phyloP scores from a whole-genome alignment of 139 green algal species.

The Chlorella sp. region DNA sequence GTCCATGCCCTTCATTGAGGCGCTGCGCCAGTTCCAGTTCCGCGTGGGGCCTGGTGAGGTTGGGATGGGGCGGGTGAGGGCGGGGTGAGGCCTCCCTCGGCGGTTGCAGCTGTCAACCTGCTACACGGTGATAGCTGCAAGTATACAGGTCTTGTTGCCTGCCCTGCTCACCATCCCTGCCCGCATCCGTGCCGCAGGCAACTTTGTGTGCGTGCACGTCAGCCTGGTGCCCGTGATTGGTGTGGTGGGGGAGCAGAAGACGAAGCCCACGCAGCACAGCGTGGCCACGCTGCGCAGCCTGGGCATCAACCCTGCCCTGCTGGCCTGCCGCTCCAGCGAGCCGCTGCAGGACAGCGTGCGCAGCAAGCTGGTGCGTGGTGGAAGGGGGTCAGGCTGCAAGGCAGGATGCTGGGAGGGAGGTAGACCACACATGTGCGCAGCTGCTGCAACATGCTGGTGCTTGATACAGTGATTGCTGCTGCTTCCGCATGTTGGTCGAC shows the following conservation, averaged over 20 bases:
- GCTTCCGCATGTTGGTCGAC: too few relatives aligned
- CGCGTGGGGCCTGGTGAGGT: slow-evolving; percentile 74
- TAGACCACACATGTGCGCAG: too few relatives aligned
- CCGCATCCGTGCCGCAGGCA: slow-evolving; percentile 3
- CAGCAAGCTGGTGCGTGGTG: slow-evolving; percentile 87
- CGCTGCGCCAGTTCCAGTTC: slow-evolving; percentile 88
- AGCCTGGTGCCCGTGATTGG: slow-evolving; percentile 97
- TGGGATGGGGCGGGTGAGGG: too few relatives aligned
- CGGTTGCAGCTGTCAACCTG: too few relatives aligned
- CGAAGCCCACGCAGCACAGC: slow-evolving; percentile 99
- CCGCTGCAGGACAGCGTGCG: slow-evolving; percentile 81
- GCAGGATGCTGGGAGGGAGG: too few relatives aligned
- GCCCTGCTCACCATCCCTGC: too few relatives aligned
- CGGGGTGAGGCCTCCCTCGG: too few relatives aligned
- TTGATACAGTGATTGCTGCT: too few relatives aligned
- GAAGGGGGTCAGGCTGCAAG: too few relatives aligned
- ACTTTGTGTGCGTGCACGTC: slow-evolving; percentile 92
- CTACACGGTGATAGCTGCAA: too few relatives aligned
- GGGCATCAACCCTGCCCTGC: slow-evolving; percentile 91
- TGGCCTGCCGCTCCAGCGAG: slow-evolving; percentile 88
- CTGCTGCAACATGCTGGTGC: too few relatives aligned
- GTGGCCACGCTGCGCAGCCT: slow-evolving; percentile 92
- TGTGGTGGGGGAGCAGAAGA: slow-evolving; percentile 99
- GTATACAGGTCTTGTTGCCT: too few relatives aligned
- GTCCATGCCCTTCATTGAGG: slow-evolving; percentile 97